Percentiles rank a stretch among this genome's conserved stretches.
phyloP scores from a whole-genome alignment of 1,284 basidiomycete species.

The Somion occarium region DNA sequence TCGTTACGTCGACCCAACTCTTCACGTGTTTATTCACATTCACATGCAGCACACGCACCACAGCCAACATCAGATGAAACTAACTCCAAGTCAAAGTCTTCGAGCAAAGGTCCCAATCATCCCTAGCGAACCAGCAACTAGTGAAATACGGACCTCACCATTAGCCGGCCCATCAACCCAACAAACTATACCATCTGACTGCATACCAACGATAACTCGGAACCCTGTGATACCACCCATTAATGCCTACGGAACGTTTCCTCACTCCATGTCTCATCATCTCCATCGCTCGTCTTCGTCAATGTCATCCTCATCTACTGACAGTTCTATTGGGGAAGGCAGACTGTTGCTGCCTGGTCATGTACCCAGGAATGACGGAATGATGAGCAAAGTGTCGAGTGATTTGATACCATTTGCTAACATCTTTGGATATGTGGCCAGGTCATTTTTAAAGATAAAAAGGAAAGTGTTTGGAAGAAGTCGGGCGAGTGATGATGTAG shows the following conservation, averaged over 20 bases:
- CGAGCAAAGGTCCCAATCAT: no score
- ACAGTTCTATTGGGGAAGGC: constrained; percentile 13
- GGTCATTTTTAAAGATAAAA: constrained; percentile 11
- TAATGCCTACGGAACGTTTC: constrained; percentile 39
- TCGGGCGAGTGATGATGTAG: neutral
- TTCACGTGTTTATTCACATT: neutral
- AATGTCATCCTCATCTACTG: constrained; percentile 8
- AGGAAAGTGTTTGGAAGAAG: neutral
- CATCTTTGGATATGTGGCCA: constrained; percentile 8
- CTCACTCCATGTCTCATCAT: constrained; percentile 19
- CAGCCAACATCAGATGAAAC: no score
- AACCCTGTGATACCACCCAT: constrained; percentile 39
- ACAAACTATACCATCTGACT: neutral
- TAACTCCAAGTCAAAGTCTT: no score
- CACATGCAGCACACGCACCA: constrained; percentile 7
- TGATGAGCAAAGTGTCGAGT: constrained; percentile 19
- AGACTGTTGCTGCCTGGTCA: constrained; percentile 23
- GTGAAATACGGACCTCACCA: neutral
- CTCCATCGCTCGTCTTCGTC: constrained; percentile 25
- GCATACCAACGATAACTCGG: neutral
- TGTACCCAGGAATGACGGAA: constrained; percentile 7
- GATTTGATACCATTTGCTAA: constrained; percentile 29
- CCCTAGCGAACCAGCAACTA: neutral
- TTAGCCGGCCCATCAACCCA: neutral
- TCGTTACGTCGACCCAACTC: neutral